phyloP scores from a whole-genome alignment of 805 yeast genomes.

The Candida pseudofarinosa region DNA sequence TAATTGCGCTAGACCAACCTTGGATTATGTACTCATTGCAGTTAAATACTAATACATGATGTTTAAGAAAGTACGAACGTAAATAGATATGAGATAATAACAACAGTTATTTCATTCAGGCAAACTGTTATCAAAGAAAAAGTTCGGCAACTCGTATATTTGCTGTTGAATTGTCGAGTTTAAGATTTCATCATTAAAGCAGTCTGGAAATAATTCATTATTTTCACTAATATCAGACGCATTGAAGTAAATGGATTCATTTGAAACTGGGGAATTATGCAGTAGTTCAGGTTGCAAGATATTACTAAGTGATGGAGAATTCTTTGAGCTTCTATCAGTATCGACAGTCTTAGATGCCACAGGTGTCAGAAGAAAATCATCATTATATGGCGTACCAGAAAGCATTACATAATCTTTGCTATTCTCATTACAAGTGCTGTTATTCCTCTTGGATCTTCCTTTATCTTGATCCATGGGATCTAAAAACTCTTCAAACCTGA shows the following conservation, averaged over 20 bases:
- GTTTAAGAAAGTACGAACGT: no score
- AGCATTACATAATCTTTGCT: background rate
- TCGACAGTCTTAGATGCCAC: background rate
- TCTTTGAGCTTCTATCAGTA: background rate
- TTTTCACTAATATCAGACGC: background rate
- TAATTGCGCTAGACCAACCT: no score
- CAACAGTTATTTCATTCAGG: no score
- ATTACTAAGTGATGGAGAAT: background rate
- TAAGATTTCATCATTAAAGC: slow-evolving; percentile 19
- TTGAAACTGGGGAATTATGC: slow-evolving; percentile 4
- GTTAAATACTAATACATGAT: no score
- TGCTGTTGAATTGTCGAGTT: slow-evolving; percentile 20
- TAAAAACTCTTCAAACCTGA: background rate
- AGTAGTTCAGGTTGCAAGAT: background rate
- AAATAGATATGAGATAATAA: no score
- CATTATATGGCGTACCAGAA: background rate
- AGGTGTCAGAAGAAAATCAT: background rate
- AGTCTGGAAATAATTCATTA: slow-evolving; percentile 7
- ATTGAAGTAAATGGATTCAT: background rate
- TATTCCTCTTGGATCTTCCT: background rate
- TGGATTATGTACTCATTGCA: no score
- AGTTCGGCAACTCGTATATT: slow-evolving; percentile 31
- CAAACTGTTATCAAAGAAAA: slow-evolving; percentile 33
- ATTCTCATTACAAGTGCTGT: no score
- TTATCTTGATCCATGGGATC: background rate